Evolutionary conservation across 371 early-diverging fungal species (phyloP).

Genomic region (Apophysomyces trapeziformis): DNA sequence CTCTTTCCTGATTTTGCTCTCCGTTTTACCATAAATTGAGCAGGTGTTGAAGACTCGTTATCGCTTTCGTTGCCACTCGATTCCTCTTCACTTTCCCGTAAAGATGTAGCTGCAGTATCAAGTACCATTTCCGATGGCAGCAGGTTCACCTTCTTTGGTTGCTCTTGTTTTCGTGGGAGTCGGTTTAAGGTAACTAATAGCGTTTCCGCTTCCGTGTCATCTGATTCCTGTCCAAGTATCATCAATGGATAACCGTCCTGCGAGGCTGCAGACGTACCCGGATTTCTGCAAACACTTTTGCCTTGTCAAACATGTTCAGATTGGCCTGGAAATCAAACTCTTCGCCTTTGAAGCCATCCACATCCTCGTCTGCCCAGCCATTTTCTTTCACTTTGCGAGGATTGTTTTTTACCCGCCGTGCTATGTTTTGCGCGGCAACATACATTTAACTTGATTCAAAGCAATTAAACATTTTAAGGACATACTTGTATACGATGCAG

Average conservation of each 20-base stretch:
- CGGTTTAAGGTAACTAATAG: conserved; percentile 72
- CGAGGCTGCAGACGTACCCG: conserved; percentile 46
- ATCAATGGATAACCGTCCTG: not conserved
- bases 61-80: conserved; percentile 44
- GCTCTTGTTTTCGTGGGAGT: conserved; percentile 33
- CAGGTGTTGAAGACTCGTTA: conserved; percentile 36
- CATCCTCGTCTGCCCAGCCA: conserved; percentile 66
- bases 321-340: conserved; percentile 88
- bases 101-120: conserved; percentile 35
- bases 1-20: not conserved
- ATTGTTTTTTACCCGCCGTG: conserved; percentile 6
- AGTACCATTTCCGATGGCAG: conserved; percentile 64
- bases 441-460: not conserved
- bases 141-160: conserved; percentile 35
- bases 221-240: conserved; percentile 51
- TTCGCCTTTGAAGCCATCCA: conserved; percentile 58
- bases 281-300: conserved; percentile 81
- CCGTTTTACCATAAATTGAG: conserved; percentile 17
- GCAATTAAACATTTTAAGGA: not conserved
- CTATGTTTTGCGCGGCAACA: not conserved
- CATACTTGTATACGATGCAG: conserved; percentile 4
- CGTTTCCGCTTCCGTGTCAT: conserved; percentile 73
- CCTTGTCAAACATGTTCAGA: conserved; percentile 79
- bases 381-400: conserved; percentile 18
- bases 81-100: conserved; percentile 44